Percentiles rank a stretch among this genome's conserved stretches.
Evolutionary conservation across 139 green algal genomes (phyloP).

Genomic region (Chlamydomonas urium): DNA sequence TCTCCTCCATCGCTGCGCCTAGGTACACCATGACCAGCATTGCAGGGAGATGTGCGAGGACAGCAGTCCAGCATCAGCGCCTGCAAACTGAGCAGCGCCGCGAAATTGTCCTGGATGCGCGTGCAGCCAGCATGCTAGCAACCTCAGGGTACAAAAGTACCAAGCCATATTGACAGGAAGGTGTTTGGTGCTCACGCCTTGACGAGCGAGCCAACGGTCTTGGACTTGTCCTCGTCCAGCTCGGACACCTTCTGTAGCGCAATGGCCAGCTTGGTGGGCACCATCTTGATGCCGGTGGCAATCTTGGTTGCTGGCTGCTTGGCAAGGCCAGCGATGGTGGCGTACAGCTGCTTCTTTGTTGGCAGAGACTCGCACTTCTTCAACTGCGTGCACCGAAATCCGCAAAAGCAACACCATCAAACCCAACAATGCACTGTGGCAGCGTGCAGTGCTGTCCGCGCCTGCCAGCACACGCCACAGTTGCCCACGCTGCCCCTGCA

Average conservation of each 20-base stretch:
- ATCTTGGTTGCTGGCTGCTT: constrained; percentile 82
- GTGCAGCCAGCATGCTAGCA: too few species aligned
- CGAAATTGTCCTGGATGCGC: too few species aligned
- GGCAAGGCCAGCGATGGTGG: constrained; percentile 71
- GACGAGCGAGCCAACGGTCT: constrained; percentile 27
- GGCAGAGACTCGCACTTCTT: constrained; percentile 81
- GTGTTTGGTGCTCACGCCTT: constrained; percentile 18
- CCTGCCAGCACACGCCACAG: too few species aligned
- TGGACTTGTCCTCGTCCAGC: constrained; percentile 48
- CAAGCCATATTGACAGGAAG: background rate
- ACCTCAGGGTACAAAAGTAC: background rate
- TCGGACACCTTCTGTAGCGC: constrained; percentile 41
- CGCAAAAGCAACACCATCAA: background rate
- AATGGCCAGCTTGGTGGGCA: constrained; percentile 40
- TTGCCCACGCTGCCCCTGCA: too few species aligned
- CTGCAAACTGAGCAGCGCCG: too few species aligned
- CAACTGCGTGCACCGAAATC: constrained; percentile 38
- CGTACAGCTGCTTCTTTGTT: constrained; percentile 80
- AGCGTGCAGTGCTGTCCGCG: too few species aligned
- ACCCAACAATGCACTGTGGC: background rate
- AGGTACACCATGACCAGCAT: too few species aligned
- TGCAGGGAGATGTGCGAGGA: too few species aligned
- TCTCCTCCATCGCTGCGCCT: too few species aligned
- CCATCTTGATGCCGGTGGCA: constrained; percentile 40
- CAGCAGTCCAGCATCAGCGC: too few species aligned